Percentiles rank a stretch among this genome's conserved stretches.
phyloP scores from a whole-genome alignment of 1,284 basidiomycete genomes.

The Cutaneotrichosporon arboriforme region DNA sequence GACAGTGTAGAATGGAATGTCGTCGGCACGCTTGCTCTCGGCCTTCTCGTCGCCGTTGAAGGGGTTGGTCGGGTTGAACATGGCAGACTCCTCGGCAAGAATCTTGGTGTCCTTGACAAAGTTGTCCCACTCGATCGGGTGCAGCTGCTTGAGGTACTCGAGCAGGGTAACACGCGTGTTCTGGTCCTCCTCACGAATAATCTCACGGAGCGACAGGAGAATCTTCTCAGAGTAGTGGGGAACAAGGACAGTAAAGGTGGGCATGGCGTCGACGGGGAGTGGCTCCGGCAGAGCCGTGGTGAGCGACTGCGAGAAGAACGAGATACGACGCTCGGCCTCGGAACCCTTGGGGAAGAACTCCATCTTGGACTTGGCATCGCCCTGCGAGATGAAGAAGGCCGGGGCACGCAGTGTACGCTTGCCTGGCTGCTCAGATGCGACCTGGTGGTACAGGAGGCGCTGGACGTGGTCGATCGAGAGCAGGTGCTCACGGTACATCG shows the following conservation, averaged over 20 bases:
- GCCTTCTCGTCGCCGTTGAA: conserved; percentile 78
- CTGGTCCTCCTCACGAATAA: conserved; percentile 94
- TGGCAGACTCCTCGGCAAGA: conserved; percentile 87
- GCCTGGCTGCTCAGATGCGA: conserved; percentile 73
- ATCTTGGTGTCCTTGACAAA: conserved; percentile 99
- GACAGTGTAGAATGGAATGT: conserved; percentile 97
- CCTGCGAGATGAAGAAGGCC: conserved; percentile 89
- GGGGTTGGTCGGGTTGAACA: conserved; percentile 67
- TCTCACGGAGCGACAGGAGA: conserved; percentile 83
- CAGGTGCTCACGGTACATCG: conserved; percentile 98
- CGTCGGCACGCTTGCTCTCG: conserved; percentile 72
- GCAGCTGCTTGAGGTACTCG: conserved; percentile 96
- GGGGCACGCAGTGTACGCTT: conserved; percentile 83
- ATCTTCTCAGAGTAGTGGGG: conserved; percentile 98
- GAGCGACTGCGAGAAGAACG: conserved; percentile 91
- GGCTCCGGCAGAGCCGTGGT: conserved; percentile 85
- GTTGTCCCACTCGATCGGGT: conserved; percentile 98
- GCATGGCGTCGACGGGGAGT: conserved; percentile 90
- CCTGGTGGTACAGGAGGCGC: conserved; percentile 88
- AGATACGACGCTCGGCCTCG: conserved; percentile 90
- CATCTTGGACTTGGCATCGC: conserved; percentile 66
- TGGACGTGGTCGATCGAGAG: conserved; percentile 93
- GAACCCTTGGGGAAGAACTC: conserved; percentile 90
- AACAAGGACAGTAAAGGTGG: conserved; percentile 90
- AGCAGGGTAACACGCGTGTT: conserved; percentile 89